Evolutionary conservation across 768 basidiomycete genomes (phyloP), one percentile per base, ranked within the genome.

Genomic region (Tricholoma bakamatsutake): DNA sequence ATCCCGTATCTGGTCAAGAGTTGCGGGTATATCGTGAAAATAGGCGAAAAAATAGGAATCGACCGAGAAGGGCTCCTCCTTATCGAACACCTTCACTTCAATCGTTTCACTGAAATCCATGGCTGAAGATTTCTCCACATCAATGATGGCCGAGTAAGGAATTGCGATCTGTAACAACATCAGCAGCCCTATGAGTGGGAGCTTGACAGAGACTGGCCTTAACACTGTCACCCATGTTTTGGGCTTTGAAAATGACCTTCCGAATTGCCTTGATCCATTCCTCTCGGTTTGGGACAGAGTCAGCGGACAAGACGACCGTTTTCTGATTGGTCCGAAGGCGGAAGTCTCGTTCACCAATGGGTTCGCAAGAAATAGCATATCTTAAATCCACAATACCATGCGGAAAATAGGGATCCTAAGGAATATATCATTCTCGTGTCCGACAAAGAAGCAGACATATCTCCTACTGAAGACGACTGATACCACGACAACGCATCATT

Each of bases 401-500:
- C 10, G 95, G 91, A 69, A 99, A 99, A 71, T 99, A 99, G 1
- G 95, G 96, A 63, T 99, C 94, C 93, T 96, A 28, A 24, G 52
- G 5, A 54, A 49, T 18, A 58, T 46, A 17, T 42, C 50, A 56
- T 13, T 33, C 18, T 50, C 9, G 52, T 61, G 70, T 66, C 59
- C 55, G 61, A 12, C 31, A 12, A 21, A 47, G 10, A 17, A 1
- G 15, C 7, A 31, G 30, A 30, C 28, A n/a, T 24, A 50, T 18
- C 37, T 39, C 65, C 74, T 70, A 93, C 94, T 55, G 92, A 86
- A 54, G 94, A 93, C 6, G 90, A 92, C 59, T 93, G 90, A 69
- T 92, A 98, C 97, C 97, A 99, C 15, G 93, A 94, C 27, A 99
- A 76, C 0, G 93, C 91, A 64, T 95, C 93, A 59, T 98, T 96